Conservation (phyloP, 1,284 basidiomycete genomes). For the Fomitiporia mediterranea region DNA sequence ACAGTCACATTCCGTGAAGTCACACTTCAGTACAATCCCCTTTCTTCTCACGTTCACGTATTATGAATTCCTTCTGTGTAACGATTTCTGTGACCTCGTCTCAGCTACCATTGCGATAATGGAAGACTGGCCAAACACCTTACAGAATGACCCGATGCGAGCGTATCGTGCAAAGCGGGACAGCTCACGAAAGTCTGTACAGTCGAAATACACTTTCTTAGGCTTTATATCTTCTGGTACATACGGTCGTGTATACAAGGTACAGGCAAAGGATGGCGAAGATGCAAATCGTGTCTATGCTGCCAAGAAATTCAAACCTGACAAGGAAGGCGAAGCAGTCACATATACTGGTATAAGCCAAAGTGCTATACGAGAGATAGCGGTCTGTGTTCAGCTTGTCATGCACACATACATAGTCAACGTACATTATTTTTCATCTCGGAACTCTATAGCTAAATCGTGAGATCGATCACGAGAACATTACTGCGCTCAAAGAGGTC, state of each 20-base stretch:
- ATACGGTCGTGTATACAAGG: constrained; percentile 98
- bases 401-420: not conserved
- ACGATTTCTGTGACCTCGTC: too few relatives aligned
- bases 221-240: constrained; percentile 99
- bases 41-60: not conserved
- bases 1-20: not conserved
- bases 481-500: constrained; percentile 89
- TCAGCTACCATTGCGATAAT: constrained; percentile 26
- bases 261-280: constrained; percentile 62
- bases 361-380: constrained; percentile 94
- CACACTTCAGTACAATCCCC: not conserved
- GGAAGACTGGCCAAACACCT: constrained; percentile 33
- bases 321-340: constrained; percentile 92
- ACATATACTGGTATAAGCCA: constrained; percentile 98
- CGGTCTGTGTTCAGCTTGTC: constrained; percentile 48
- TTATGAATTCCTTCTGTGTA: too few relatives aligned
- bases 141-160: constrained; percentile 73
- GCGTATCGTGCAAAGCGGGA: constrained; percentile 81
- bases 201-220: constrained; percentile 84
- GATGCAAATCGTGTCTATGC: constrained; percentile 74
- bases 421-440: not conserved
- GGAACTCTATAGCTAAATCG: constrained; percentile 68
- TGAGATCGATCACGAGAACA: constrained; percentile 90
- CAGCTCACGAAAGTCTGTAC: constrained; percentile 58
- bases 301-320: constrained; percentile 99